A percentile compares a stretch with the other conserved stretches of the same genome.
phyloP scores from a whole-genome alignment of 1,139 yeast genomes.

The Geotrichum aggregatum region DNA sequence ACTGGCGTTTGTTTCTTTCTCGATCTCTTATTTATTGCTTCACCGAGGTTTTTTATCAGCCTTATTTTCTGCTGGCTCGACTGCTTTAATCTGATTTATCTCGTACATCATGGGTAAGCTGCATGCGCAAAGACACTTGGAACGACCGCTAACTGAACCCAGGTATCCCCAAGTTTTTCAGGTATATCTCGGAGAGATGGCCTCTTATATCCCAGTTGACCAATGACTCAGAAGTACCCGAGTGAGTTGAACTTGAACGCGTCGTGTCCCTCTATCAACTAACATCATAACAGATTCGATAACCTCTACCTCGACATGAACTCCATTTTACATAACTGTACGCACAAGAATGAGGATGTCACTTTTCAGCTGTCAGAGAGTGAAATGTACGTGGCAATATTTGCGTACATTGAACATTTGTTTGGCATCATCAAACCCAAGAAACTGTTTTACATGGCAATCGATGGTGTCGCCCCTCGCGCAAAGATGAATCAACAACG shows the following conservation, averaged over 20 bases:
- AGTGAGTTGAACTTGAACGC: slow-evolving; percentile 37
- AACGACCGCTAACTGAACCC: slow-evolving; percentile 4
- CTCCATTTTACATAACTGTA: slow-evolving; percentile 74
- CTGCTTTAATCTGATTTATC: background rate
- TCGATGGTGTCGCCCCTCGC: slow-evolving; percentile 98
- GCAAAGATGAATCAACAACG: slow-evolving; percentile 99
- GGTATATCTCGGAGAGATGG: slow-evolving; percentile 98
- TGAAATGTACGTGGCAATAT: slow-evolving; percentile 88
- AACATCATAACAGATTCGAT: slow-evolving; percentile 51
- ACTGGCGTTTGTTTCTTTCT: background rate
- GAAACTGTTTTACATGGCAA: slow-evolving; percentile 90
- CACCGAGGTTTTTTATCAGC: background rate
- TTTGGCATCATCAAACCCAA: slow-evolving; percentile 84
- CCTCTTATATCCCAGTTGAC: slow-evolving; percentile 88
- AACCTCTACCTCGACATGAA: slow-evolving; percentile 95
- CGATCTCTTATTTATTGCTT: background rate
- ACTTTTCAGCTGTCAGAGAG: slow-evolving; percentile 63
- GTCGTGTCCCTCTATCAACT: background rate
- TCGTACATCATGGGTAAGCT: slow-evolving; percentile 6
- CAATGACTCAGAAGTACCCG: slow-evolving; percentile 82
- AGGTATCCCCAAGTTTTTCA: slow-evolving; percentile 95
- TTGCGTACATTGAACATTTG: slow-evolving; percentile 89
- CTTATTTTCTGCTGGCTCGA: background rate
- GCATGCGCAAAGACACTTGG: background rate
- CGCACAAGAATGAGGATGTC: slow-evolving; percentile 62